A percentile compares a stretch with the other conserved stretches of the same genome.
These are phyloP conservation scores for Bretziella fagacearum DNA, from an alignment of 2,329 filamentous ascomycete genomes.

Conservation along the genomic window DNA sequence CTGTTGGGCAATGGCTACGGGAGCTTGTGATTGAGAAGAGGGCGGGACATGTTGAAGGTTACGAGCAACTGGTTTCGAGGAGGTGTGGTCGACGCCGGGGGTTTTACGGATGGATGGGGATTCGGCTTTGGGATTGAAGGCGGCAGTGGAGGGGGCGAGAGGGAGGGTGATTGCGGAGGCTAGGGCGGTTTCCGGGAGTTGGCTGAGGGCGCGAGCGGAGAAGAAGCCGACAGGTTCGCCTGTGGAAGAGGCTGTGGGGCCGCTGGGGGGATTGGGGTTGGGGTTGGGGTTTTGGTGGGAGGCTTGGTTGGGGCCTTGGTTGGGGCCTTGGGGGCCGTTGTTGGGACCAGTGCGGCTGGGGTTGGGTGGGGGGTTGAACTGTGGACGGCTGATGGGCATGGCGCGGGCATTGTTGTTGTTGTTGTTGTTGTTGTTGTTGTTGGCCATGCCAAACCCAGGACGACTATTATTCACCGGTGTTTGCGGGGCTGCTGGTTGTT, in stretches of 20 bases:
- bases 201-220: conserved; percentile 48
- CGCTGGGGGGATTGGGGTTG: conserved; percentile 21
- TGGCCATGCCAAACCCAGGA: background rate
- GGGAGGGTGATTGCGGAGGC: conserved; percentile 25
- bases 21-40: conserved; percentile 18
- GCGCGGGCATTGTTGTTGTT: background rate
- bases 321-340: background rate
- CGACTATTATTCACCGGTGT: conserved; percentile 1
- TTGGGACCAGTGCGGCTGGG: background rate
- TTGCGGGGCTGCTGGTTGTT: conserved; percentile 3
- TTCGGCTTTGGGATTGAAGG: conserved; percentile 58
- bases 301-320: background rate
- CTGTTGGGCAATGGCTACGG: conserved; percentile 15
- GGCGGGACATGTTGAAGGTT: conserved; percentile 36
- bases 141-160: conserved; percentile 30
- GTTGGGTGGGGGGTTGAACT: conserved; percentile 1
- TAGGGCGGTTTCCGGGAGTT: conserved; percentile 30
- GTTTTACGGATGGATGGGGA: conserved; percentile 81
- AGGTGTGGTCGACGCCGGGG: conserved; percentile 66
- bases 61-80: conserved; percentile 53
- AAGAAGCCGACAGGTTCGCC: conserved; percentile 44
- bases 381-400: background rate
- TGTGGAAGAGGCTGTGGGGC: conserved; percentile 16
- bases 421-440: background rate
- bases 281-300: conserved; percentile 13